Percentiles rank a stretch among this genome's conserved stretches.
phyloP scores from a whole-genome alignment of 1,284 basidiomycete genomes.

The Tetrapyrgos nigripes region DNA sequence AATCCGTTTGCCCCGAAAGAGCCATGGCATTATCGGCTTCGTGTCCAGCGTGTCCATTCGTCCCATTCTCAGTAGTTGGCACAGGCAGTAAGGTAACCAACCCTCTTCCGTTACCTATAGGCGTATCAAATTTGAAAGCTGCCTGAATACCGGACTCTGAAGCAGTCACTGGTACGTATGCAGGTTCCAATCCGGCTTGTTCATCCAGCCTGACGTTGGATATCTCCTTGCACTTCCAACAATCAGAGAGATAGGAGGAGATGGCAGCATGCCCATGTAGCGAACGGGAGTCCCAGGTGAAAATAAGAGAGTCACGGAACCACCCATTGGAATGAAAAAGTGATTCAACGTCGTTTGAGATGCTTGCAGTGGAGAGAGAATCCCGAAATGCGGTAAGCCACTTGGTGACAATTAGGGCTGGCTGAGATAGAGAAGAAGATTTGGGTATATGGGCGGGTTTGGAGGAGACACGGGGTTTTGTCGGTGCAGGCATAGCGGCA shows the following conservation, averaged over 20 bases:
- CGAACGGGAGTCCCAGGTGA: constrained; percentile 43
- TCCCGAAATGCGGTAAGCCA: constrained; percentile 28
- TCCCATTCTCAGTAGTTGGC: neutral
- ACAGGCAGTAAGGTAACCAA: constrained; percentile 39
- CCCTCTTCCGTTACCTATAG: constrained; percentile 41
- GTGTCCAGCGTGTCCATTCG: neutral
- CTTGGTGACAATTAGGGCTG: constrained; percentile 1
- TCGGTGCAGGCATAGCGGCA: neutral
- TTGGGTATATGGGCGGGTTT: neutral
- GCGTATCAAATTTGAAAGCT: constrained; percentile 49
- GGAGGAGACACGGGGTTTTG: neutral
- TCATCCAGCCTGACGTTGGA: constrained; percentile 37
- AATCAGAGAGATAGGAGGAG: constrained; percentile 29
- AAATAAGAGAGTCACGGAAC: constrained; percentile 43
- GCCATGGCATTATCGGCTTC: neutral
- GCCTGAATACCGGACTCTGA: constrained; percentile 32
- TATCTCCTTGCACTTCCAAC: constrained; percentile 27
- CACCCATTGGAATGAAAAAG: constrained; percentile 40
- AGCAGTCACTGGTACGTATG: constrained; percentile 25
- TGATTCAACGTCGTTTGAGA: constrained; percentile 20
- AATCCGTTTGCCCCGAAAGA: too few species aligned
- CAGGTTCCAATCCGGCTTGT: constrained; percentile 29
- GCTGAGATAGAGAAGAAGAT: neutral
- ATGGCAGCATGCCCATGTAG: constrained; percentile 37
- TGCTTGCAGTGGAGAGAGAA: constrained; percentile 18